These are phyloP conservation scores for Trichomonascaceae sp. DNA, from an alignment of 1,139 yeast species.

Conservation along the genomic window DNA sequence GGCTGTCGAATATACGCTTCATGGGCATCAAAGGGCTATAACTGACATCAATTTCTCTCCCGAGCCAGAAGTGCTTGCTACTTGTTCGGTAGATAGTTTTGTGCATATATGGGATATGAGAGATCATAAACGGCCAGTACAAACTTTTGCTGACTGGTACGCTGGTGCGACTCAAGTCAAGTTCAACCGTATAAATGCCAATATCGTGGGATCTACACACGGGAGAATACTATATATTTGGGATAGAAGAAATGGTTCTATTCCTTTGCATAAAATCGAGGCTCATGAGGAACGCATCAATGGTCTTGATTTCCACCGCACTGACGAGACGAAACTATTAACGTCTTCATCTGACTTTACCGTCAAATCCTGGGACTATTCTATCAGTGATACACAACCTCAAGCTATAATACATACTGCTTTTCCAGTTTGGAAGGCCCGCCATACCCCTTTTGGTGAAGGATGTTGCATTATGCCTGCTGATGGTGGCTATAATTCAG, in stretches of 20 bases:
- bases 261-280: constrained; percentile 58
- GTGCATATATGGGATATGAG: constrained; percentile 90
- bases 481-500: constrained; percentile 74
- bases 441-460: constrained; percentile 82
- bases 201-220: constrained; percentile 79
- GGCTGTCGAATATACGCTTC: constrained; percentile 82
- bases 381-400: constrained; percentile 40
- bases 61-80: constrained; percentile 84
- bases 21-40: constrained; percentile 86
- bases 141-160: constrained; percentile 84
- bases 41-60: constrained; percentile 90
- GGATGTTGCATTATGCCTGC: constrained; percentile 93
- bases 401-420: constrained; percentile 59
- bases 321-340: constrained; percentile 52
- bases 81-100: constrained; percentile 87
- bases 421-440: constrained; percentile 83
- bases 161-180: constrained; percentile 94
- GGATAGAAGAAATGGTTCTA: constrained; percentile 81
- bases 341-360: constrained; percentile 83
- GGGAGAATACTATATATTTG: constrained; percentile 74
- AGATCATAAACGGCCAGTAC: constrained; percentile 62
- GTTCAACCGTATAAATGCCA: constrained; percentile 77
- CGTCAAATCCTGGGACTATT: constrained; percentile 81
- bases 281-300: constrained; percentile 84
- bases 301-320: constrained; percentile 75